Conservation (phyloP, 1,284 basidiomycete genomes). For the Rhizoctonia solani region DNA sequence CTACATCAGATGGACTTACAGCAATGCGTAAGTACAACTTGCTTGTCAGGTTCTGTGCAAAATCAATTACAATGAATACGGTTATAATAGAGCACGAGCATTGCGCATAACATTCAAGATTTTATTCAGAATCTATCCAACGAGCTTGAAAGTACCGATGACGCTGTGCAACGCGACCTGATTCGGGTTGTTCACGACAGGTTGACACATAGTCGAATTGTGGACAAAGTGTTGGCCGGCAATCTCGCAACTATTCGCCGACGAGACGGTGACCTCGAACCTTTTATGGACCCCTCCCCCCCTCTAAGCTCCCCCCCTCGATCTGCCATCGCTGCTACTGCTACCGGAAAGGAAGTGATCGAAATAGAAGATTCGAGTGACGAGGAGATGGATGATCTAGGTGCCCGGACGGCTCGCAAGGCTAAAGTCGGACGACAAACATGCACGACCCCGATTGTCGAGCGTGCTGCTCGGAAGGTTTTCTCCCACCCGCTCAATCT, state of each 20-base stretch:
- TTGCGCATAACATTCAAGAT: neutral
- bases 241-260: slow-evolving; percentile 5
- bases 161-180: neutral
- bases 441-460: slow-evolving; percentile 10
- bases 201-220: neutral
- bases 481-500: slow-evolving; percentile 4
- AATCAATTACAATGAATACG: neutral
- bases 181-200: neutral
- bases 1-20: slow-evolving; percentile 13
- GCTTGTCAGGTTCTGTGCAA: neutral
- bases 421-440: slow-evolving; percentile 2
- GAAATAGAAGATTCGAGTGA: slow-evolving; percentile 8
- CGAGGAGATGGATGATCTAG: slow-evolving; percentile 6
- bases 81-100: slow-evolving; percentile 5
- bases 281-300: neutral
- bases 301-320: neutral
- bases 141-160: neutral
- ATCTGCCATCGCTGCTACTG: too few species aligned
- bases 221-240: neutral
- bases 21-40: neutral
- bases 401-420: neutral
- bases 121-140: neutral
- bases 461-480: slow-evolving; percentile 1
- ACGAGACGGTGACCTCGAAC: neutral
- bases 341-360: neutral